Conservation (phyloP, 768 basidiomycete genomes). For the Boletus reticuloceps region DNA sequence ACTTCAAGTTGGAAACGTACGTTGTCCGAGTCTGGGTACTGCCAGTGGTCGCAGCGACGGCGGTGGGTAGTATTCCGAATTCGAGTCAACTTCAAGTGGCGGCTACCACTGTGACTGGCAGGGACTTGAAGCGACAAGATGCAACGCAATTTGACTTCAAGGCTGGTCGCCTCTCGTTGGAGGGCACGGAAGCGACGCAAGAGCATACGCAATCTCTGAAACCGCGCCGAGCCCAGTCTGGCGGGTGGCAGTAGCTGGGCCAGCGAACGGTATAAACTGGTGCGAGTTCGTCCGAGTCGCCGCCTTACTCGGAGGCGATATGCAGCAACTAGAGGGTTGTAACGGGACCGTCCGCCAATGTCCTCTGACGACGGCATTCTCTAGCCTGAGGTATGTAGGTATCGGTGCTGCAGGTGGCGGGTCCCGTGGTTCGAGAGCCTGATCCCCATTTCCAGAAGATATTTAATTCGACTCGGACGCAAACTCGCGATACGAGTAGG, state of each 20-base stretch:
- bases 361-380: not conserved
- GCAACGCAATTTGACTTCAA: not conserved
- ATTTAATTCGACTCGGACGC: no score
- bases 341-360: not conserved
- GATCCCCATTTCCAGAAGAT: no score
- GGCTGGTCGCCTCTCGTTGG: not conserved
- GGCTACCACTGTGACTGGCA: not conserved
- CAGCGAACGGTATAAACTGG: not conserved
- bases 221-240: not conserved
- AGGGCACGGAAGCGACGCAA: not conserved
- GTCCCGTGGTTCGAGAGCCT: no score
- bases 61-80: no score
- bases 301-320: not conserved
- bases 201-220: not conserved
- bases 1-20: no score
- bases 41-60: no score
- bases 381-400: not conserved
- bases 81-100: no score
- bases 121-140: not conserved
- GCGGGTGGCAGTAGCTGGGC: not conserved
- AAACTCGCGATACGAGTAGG: no score
- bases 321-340: not conserved
- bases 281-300: not conserved
- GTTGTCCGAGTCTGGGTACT: no score
- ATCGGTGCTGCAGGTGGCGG: not conserved